phyloP scores from a whole-genome alignment of 1,284 basidiomycete genomes.

The Microstroma glucosiphilum region DNA sequence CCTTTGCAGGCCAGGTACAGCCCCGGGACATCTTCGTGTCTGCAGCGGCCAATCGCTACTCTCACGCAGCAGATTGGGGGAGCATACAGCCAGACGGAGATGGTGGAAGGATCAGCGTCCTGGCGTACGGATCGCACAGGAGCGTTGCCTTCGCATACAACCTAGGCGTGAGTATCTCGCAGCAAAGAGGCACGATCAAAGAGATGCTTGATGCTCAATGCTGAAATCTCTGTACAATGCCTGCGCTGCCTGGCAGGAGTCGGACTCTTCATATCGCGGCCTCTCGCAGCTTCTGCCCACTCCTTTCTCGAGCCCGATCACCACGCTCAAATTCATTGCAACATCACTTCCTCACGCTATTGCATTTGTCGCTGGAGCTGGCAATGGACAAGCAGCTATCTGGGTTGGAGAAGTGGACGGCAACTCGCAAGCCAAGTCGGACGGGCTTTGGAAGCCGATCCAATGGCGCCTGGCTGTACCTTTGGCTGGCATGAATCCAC shows the following conservation, averaged over 20 bases:
- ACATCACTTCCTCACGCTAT: constrained; percentile 11
- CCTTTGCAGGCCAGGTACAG: too few species aligned
- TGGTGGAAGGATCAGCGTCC: constrained; percentile 5
- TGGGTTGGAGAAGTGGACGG: background rate
- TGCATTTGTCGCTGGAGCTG: constrained; percentile 3
- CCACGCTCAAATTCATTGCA: constrained; percentile 30
- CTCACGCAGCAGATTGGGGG: constrained; percentile 41
- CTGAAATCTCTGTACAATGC: background rate
- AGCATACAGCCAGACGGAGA: constrained; percentile 11
- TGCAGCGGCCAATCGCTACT: constrained; percentile 38
- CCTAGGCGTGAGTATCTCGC: constrained; percentile 15
- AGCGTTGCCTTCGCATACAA: constrained; percentile 24
- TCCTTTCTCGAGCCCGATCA: constrained; percentile 24
- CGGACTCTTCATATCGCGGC: constrained; percentile 11
- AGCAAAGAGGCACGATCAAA: constrained; percentile 7
- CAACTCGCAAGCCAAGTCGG: background rate
- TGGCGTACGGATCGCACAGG: constrained; percentile 41
- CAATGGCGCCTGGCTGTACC: background rate
- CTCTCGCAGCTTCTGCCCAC: constrained; percentile 22
- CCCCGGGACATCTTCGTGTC: constrained; percentile 10
- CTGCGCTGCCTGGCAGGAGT: constrained; percentile 14
- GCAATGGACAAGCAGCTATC: background rate
- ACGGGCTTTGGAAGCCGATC: background rate
- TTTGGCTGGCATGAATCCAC: background rate
- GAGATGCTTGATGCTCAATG: background rate